Conservation (phyloP, 2,329 filamentous ascomycete genomes). For the Ophiostoma ulmi region DNA sequence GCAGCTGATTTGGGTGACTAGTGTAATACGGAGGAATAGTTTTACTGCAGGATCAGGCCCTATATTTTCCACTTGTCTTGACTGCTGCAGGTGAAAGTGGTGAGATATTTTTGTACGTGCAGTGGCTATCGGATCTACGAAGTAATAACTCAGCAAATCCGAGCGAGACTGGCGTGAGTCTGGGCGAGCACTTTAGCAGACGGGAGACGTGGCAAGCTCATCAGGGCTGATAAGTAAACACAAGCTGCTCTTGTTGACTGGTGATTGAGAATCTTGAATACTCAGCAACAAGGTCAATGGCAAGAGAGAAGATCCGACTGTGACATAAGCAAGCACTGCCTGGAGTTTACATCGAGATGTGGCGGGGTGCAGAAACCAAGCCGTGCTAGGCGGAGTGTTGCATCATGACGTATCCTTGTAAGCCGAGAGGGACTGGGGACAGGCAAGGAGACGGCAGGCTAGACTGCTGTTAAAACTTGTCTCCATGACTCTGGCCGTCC, state of each 20-base stretch:
- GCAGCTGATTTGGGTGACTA: background rate
- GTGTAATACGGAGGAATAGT: background rate
- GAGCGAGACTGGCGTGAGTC: background rate
- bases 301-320: background rate
- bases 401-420: constrained; percentile 4
- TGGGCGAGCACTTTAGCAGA: too few relatives aligned
- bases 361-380: constrained; percentile 13
- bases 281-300: background rate
- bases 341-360: background rate
- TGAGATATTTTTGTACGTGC: background rate
- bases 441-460: background rate
- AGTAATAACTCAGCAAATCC: background rate
- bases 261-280: background rate
- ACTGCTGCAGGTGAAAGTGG: background rate
- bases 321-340: background rate
- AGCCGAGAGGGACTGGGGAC: background rate
- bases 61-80: constrained; percentile 2
- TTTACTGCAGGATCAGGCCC: background rate
- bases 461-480: background rate
- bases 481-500: background rate
- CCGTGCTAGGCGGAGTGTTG: background rate
- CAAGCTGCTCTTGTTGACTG: background rate
- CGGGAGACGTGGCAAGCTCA: background rate
- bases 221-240: background rate
- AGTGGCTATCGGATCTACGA: background rate